Conservation (phyloP, 140 eudicot species). For the Bidens hawaiensis region DNA sequence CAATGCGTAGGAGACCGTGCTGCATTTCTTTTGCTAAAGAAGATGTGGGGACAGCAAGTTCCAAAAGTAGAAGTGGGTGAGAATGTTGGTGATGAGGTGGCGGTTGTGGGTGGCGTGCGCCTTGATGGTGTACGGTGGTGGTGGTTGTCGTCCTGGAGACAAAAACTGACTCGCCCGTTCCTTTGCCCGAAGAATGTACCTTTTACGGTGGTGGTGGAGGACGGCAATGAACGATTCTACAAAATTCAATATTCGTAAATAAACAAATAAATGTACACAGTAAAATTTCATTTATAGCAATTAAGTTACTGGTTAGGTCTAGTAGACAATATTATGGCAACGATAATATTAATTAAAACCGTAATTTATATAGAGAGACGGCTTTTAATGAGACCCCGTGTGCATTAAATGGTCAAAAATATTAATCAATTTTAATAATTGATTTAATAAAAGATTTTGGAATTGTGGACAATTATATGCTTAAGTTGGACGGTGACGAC, state of each 20-base stretch:
- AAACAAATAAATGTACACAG: neutral
- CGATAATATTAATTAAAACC: too few species aligned
- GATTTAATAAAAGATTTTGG: neutral
- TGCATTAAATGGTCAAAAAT: too few species aligned
- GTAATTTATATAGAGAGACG: too few species aligned
- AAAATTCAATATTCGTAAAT: neutral
- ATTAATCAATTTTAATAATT: neutral
- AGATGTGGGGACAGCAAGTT: slow-evolving; percentile 39
- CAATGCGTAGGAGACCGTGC: slow-evolving; percentile 47
- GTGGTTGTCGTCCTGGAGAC: slow-evolving; percentile 36
- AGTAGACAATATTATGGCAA: too few species aligned
- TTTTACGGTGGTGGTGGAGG: slow-evolving; percentile 29
- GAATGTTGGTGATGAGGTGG: slow-evolving; percentile 15
- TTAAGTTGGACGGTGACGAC: slow-evolving; percentile 18
- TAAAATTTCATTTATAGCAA: too few species aligned
- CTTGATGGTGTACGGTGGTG: slow-evolving; percentile 29
- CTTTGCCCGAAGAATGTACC: slow-evolving; percentile 51
- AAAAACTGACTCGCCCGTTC: slow-evolving; percentile 41
- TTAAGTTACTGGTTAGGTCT: too few species aligned
- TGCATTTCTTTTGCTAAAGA: slow-evolving; percentile 46
- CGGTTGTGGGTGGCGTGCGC: slow-evolving; percentile 11
- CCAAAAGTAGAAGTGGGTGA: slow-evolving; percentile 40
- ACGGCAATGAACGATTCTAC: slow-evolving; percentile 16
- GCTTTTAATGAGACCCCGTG: too few species aligned
- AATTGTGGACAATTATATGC: neutral